A percentile compares a stretch with the other conserved stretches of the same genome.
phyloP scores from a whole-genome alignment of 352 stramenopile genomes.

The Phytophthora brassicae region DNA sequence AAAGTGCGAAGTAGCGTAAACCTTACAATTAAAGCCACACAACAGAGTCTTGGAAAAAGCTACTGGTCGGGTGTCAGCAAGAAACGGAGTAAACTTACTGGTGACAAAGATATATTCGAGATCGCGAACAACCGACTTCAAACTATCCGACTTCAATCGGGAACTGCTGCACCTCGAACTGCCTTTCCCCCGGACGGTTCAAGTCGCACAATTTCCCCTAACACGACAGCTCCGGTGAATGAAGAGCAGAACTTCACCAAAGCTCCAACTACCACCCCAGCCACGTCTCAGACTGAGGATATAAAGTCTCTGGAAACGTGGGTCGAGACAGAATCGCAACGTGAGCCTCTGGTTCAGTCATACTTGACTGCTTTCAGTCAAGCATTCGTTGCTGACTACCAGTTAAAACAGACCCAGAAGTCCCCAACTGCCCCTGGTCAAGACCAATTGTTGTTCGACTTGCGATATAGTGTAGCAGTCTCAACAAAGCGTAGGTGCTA shows the following conservation, averaged over 20 bases:
- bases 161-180: background rate
- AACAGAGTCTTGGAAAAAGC: constrained; percentile 35
- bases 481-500: constrained; percentile 34
- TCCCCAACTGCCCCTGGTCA: constrained; percentile 8
- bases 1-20: background rate
- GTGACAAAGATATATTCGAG: constrained; percentile 32
- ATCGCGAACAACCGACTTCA: constrained; percentile 18
- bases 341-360: constrained; percentile 10
- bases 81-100: constrained; percentile 26
- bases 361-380: constrained; percentile 21
- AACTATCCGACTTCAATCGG: constrained; percentile 4
- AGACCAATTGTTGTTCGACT: constrained; percentile 32
- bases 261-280: background rate
- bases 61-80: constrained; percentile 46
- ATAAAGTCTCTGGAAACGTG: constrained; percentile 13
- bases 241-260: background rate
- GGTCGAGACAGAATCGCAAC: constrained; percentile 7
- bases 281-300: background rate
- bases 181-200: background rate
- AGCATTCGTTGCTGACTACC: constrained; percentile 1
- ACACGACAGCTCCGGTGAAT: background rate
- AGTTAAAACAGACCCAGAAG: constrained; percentile 9
- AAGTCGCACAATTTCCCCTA: background rate
- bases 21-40: background rate
- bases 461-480: constrained; percentile 41